These are phyloP conservation scores for Hymenochaete sp. DNA, from an alignment of 1,284 basidiomycete genomes.

Conservation along the genomic window DNA sequence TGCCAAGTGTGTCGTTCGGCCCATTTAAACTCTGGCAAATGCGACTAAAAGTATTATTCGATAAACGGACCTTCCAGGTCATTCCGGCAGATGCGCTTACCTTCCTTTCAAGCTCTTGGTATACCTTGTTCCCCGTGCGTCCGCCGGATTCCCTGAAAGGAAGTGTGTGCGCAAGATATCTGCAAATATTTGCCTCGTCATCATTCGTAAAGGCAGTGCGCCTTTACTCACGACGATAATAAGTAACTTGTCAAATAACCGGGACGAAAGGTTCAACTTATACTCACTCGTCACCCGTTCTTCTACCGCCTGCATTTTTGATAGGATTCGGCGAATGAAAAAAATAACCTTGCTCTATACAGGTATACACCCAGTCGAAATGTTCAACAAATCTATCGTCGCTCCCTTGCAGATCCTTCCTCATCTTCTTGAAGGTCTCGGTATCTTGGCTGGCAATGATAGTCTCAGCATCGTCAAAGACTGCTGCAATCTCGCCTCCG, in stretches of 20 bases:
- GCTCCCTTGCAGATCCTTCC: conserved; percentile 57
- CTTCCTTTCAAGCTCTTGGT: conserved; percentile 55
- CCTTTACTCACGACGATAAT: conserved; percentile 33
- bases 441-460: conserved; percentile 71
- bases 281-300: conserved; percentile 70
- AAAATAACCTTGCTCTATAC: conserved; percentile 55
- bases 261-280: conserved; percentile 3
- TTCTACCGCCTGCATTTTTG: conserved; percentile 71
- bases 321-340: conserved; percentile 64
- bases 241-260: conserved; percentile 1
- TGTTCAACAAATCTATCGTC: conserved; percentile 67
- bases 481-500: conserved; percentile 62
- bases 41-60: conserved; percentile 31
- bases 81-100: conserved; percentile 18
- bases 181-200: conserved; percentile 61
- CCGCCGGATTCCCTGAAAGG: conserved; percentile 73
- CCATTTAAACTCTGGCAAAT: conserved; percentile 65
- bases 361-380: conserved; percentile 72
- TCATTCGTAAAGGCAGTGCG: conserved; percentile 65
- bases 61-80: background rate
- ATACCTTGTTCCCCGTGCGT: conserved; percentile 70
- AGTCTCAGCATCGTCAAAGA: conserved; percentile 56
- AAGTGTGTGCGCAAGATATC: conserved; percentile 71
- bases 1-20: conserved; percentile 79
- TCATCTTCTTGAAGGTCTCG: conserved; percentile 58